Conservation (phyloP, 805 yeast species). For the Barnettozyma vustinii region DNA sequence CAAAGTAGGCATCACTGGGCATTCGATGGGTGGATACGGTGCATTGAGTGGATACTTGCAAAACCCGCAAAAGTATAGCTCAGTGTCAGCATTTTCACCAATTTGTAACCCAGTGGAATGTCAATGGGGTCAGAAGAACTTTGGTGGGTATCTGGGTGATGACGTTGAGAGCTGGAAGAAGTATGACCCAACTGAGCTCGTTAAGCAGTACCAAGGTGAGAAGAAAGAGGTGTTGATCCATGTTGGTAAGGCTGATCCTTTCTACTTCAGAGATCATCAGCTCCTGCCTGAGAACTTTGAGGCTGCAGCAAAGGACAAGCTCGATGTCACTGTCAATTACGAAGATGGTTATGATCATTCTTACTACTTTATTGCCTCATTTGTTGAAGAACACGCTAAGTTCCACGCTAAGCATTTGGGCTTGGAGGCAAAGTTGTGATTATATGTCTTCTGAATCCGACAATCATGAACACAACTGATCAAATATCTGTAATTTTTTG, state of each 20-base stretch:
- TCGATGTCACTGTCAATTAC: constrained; percentile 55
- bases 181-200: constrained; percentile 81
- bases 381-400: constrained; percentile 76
- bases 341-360: constrained; percentile 87
- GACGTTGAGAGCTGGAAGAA: constrained; percentile 49
- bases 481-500: too few relatives aligned
- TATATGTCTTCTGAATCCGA: too few relatives aligned
- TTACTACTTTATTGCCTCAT: constrained; percentile 77
- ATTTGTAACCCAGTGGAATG: constrained; percentile 71
- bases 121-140: constrained; percentile 89
- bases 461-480: too few relatives aligned
- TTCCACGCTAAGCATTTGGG: constrained; percentile 72
- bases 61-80: constrained; percentile 66
- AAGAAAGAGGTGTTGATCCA: constrained; percentile 64
- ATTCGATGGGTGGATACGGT: constrained; percentile 98
- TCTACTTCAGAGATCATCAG: constrained; percentile 53
- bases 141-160: constrained; percentile 68
- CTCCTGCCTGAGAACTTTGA: constrained; percentile 71
- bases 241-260: constrained; percentile 75
- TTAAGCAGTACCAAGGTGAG: constrained; percentile 51
- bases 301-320: constrained; percentile 47
- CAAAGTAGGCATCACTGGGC: constrained; percentile 81
- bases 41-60: constrained; percentile 67
- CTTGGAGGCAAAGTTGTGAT: constrained; percentile 18
- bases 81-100: constrained; percentile 89